Percentiles rank a stretch among this genome's conserved stretches.
Conservation (phyloP, 495 filamentous ascomycete species). For the Neurospora hispaniola region DNA sequence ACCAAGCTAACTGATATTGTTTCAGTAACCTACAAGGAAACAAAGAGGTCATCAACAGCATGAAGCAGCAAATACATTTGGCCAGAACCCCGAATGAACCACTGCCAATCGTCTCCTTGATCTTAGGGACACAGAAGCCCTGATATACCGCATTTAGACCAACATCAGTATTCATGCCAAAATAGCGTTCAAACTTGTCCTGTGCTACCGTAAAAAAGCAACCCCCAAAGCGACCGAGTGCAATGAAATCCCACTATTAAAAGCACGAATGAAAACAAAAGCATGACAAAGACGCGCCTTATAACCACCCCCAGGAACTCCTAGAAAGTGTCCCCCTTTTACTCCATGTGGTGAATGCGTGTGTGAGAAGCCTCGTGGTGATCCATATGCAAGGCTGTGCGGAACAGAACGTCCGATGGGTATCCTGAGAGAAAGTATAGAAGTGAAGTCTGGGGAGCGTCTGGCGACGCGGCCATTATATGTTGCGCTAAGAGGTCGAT, state of each 20-base stretch:
- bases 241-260: background rate
- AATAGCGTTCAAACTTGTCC: background rate
- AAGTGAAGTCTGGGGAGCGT: constrained; percentile 7
- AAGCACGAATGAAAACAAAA: background rate
- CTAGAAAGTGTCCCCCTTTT: background rate
- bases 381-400: background rate
- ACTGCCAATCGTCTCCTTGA: background rate
- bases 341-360: background rate
- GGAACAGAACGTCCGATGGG: constrained; percentile 2
- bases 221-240: background rate
- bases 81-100: background rate
- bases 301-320: background rate
- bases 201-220: background rate
- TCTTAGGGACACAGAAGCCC: background rate
- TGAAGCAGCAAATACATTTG: background rate
- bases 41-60: background rate
- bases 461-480: background rate
- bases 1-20: background rate
- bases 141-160: background rate
- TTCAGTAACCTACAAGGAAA: background rate
- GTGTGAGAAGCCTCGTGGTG: background rate
- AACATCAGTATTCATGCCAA: background rate
- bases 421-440: constrained; percentile 14
- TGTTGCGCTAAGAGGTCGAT: background rate
- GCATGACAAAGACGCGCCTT: background rate